Base-by-base conservation (phyloP, 2,329 filamentous ascomycete genomes). In the Aaosphaeria arxii region DNA sequence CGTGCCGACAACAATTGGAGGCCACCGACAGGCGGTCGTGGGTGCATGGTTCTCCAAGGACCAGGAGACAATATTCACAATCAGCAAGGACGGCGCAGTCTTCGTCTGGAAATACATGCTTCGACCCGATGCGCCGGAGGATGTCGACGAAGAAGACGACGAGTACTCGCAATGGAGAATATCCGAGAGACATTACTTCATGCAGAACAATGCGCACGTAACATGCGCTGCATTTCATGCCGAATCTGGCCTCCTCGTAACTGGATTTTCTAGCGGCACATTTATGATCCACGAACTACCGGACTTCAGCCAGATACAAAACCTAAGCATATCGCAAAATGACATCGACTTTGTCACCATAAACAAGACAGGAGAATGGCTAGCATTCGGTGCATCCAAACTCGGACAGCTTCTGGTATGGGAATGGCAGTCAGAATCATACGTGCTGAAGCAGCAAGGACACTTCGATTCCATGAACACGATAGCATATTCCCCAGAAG, bases 401-500 rank as follows among this genome's bases (percentile, higher is more conserved):
- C 80, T 96, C 5, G 95, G 95, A 1, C 94, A 99, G 67, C 78
- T 99, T n/a, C 76, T 99, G 4, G 94, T 99, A 4, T 99, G 94
- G 94, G 94, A 99, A 70, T 99, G 95, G 91, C 92, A 97, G 67
- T 99, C 94, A 0, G 95, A 99, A 71, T 97, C 92, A 5, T 99
- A 99, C 70, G 95, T 99, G 49, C 77, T 99, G 42, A 99, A 99
- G 73, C 94, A 99, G 66, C 94, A 97, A 71, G 94, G 92, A 0
- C 94, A 99, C 71, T 91, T 96, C 56, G 94, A 99, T 68, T 88
- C 90, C 2, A 91, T 97, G 83, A 97, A 97, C 70, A 83, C 91
- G 0, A 78, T 99, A 4, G 87, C 88, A 6, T 99, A 97, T 71
- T 92, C 94, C 5, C 91, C 94, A 0, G 92, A 96, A 62, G 92